phyloP scores from a whole-genome alignment of 2,329 filamentous ascomycete genomes.

The Ophiostoma piceae region DNA sequence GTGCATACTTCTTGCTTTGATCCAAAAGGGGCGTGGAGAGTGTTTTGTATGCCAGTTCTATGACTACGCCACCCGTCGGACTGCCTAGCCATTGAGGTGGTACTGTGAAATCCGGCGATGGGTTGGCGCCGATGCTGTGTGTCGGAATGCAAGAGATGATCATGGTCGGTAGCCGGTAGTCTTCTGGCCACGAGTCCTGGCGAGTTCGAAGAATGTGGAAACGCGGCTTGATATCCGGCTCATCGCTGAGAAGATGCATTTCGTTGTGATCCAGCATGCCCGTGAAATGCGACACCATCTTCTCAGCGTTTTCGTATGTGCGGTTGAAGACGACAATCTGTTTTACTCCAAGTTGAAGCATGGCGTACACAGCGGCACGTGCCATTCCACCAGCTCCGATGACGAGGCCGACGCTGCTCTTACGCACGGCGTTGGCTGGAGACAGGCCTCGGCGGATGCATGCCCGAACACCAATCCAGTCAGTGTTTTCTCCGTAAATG shows the following conservation, averaged over 20 bases:
- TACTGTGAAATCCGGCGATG: constrained; percentile 63
- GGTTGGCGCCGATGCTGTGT: constrained; percentile 53
- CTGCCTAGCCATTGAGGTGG: constrained; percentile 64
- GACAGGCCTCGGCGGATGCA: constrained; percentile 63
- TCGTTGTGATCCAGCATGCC: constrained; percentile 39
- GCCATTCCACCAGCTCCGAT: constrained; percentile 67
- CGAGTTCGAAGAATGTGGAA: constrained; percentile 52
- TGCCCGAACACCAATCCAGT: constrained; percentile 39
- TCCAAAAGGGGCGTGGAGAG: constrained; percentile 61
- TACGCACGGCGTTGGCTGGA: constrained; percentile 57
- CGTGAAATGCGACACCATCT: constrained; percentile 63
- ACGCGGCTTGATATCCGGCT: neutral
- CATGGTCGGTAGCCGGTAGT: constrained; percentile 60
- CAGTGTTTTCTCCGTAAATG: constrained; percentile 53
- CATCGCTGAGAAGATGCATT: constrained; percentile 30
- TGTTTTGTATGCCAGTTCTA: constrained; percentile 68
- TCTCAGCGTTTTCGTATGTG: constrained; percentile 55
- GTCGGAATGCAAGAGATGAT: constrained; percentile 72
- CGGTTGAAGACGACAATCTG: constrained; percentile 69
- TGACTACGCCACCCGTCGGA: constrained; percentile 64
- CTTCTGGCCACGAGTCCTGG: constrained; percentile 57
- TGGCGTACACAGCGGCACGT: constrained; percentile 65
- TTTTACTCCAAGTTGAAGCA: constrained; percentile 66
- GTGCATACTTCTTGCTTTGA: constrained; percentile 53
- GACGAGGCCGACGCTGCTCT: constrained; percentile 49